These are phyloP conservation scores for Phaeotremella fagi DNA, from an alignment of 768 basidiomycete species.

Conservation along the genomic window DNA sequence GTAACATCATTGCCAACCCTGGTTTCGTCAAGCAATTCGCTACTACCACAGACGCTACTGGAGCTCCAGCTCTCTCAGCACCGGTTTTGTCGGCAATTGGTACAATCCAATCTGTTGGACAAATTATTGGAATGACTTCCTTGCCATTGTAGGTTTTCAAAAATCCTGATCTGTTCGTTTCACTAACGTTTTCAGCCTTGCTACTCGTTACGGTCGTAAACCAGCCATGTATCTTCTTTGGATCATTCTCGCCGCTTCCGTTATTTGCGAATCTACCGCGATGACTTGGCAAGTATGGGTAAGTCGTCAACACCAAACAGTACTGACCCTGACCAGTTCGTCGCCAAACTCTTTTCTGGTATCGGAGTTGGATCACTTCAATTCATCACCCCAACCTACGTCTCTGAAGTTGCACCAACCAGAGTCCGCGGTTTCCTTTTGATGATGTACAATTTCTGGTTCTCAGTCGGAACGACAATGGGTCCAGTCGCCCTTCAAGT, in stretches of 20 bases:
- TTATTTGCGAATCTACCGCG: constrained; percentile 13
- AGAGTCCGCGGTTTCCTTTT: constrained; percentile 16
- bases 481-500: constrained; percentile 13
- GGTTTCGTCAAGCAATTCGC: constrained; percentile 13
- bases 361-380: constrained; percentile 16
- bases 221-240: constrained; percentile 14
- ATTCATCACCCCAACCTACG: constrained; percentile 13
- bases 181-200: no score
- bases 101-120: constrained; percentile 15
- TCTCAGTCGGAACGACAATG: constrained; percentile 15
- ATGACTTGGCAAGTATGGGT: constrained; percentile 13
- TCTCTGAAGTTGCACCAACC: constrained; percentile 18
- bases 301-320: no score
- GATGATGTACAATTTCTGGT: constrained; percentile 12
- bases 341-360: constrained; percentile 17
- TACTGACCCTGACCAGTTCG: no score
- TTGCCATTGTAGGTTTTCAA: no score
- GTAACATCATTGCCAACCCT: constrained; percentile 20
- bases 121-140: constrained; percentile 16
- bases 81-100: constrained; percentile 9
- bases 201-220: constrained; percentile 21
- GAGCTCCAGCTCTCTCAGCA: constrained; percentile 3
- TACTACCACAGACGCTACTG: not conserved
- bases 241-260: constrained; percentile 15
- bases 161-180: constrained; percentile 12